These are phyloP conservation scores for Verbena officinalis DNA, from an alignment of 257 asterid genomes.

Conservation along the genomic window DNA sequence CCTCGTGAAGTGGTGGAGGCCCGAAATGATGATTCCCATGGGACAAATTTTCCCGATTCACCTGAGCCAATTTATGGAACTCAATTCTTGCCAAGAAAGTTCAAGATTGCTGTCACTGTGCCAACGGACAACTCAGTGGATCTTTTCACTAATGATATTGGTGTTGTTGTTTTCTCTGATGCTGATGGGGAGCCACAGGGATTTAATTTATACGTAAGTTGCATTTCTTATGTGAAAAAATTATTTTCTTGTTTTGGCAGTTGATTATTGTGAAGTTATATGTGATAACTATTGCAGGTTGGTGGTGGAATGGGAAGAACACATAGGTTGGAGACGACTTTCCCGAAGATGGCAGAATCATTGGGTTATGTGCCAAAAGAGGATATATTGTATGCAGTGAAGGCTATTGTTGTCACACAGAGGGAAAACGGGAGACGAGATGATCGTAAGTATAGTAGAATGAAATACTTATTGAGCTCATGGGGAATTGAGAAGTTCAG, in stretches of 20 bases:
- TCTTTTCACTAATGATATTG: conserved; percentile 89
- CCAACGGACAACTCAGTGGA: conserved; percentile 96
- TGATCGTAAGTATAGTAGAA: conserved; percentile 94
- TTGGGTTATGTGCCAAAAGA: conserved; percentile 94
- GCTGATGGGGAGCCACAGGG: conserved; percentile 95
- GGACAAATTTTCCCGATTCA: conserved; percentile 88
- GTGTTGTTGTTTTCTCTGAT: conserved; percentile 76
- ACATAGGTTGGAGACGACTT: conserved; percentile 82
- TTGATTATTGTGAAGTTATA: conserved; percentile 6
- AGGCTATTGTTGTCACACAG: conserved; percentile 93
- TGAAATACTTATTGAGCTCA: conserved; percentile 90
- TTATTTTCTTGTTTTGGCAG: conserved; percentile 12
- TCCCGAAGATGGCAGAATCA: conserved; percentile 88
- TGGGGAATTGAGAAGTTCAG: conserved; percentile 98
- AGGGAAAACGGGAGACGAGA: conserved; percentile 98
- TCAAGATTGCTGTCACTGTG: conserved; percentile 92
- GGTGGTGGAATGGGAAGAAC: conserved; percentile 99
- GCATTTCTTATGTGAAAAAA: conserved; percentile 2
- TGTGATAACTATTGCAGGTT: conserved; percentile 57
- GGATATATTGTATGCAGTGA: conserved; percentile 86
- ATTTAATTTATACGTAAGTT: conserved; percentile 83
- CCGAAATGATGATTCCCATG: conserved; percentile 86
- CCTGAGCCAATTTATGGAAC: conserved; percentile 98
- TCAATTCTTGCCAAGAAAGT: conserved; percentile 97
- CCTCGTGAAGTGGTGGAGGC: conserved; percentile 89